A percentile compares a stretch with the other conserved stretches of the same genome.
Conservation (phyloP, 257 asterid genomes). For the Solanum clarkiae region DNA sequence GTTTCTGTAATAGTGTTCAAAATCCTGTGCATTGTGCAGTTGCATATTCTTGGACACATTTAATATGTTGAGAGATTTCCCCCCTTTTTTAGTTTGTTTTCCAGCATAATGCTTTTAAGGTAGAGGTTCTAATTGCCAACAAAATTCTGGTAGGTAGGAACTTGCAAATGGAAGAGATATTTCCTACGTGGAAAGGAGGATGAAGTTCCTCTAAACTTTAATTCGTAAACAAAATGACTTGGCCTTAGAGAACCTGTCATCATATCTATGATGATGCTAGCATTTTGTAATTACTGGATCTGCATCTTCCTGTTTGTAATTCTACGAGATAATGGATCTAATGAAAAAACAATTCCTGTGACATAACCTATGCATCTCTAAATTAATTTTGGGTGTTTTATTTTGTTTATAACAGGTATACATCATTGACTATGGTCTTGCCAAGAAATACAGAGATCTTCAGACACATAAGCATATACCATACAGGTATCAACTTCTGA, state of each 20-base stretch:
- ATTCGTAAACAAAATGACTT: background rate
- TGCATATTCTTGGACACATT: background rate
- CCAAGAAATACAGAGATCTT: constrained; percentile 87
- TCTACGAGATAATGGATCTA: background rate
- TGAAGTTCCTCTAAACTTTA: background rate
- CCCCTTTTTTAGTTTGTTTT: background rate
- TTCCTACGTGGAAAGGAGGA: background rate
- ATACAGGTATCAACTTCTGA: constrained; percentile 45
- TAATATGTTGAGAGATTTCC: background rate
- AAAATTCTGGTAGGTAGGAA: background rate
- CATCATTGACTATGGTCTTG: constrained; percentile 91
- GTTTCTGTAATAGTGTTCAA: background rate
- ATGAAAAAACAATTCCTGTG: background rate
- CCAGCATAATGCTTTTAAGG: background rate
- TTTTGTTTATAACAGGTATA: constrained; percentile 47
- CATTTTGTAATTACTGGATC: background rate
- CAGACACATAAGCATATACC: constrained; percentile 96
- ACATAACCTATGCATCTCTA: background rate
- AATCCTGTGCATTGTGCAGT: background rate
- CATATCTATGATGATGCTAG: background rate
- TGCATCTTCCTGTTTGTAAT: background rate
- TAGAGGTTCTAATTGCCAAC: background rate
- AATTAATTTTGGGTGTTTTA: background rate
- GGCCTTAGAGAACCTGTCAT: background rate
- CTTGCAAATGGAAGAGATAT: background rate